Base-by-base conservation (phyloP, 306 rosid genomes). In the Lathyrus sativus region DNA sequence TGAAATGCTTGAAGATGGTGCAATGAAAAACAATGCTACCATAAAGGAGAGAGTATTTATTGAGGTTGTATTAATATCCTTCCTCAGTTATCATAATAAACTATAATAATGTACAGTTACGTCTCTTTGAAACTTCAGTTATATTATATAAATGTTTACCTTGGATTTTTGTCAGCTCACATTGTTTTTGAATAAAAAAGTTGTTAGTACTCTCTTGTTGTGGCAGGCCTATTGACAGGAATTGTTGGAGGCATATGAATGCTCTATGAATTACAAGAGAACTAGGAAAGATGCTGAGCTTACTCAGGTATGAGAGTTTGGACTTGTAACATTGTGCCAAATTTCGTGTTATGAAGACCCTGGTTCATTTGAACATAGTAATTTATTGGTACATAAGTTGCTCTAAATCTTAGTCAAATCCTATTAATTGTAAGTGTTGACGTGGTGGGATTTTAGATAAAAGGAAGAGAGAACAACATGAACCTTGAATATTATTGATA, bases 261-360 rank as follows among this genome's bases (percentile, higher is more conserved):
- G 98, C 75, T 93, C 96, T 78, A 77, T 88, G 95, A 93, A 88
- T 76, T 93, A 90, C 68, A 90, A 84, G 85, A 88, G 74, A 79
- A 93, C 95, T 9, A 96, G 97, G 77, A 93, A 90, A 82, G 98
- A 90, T 76, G 97, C 97, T n/a, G 98, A 93, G 79, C 97, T 93
- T 69, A 93, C 91, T 64, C 97, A 86, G 98, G 98, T 93, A 73
- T 65, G 79, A 66, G 41, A 80, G 43, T 51, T 62, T 53, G 46
- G 48, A 54, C 17, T 60, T 41, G 18, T 57, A 75, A 68, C 55
- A 26, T 74, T 43, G 68, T 68, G 46, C 22, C 50, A 62, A 43
- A 50, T 69, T 73, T 28, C 73, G 53, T 45, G 12, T 73, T 49
- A 57, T 63, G 55, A 48, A 41, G 74, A 44, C 42, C 17, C 48